These are phyloP conservation scores for Dacryopinax primogenitus DNA, from an alignment of 768 basidiomycete species.

Conservation along the genomic window DNA sequence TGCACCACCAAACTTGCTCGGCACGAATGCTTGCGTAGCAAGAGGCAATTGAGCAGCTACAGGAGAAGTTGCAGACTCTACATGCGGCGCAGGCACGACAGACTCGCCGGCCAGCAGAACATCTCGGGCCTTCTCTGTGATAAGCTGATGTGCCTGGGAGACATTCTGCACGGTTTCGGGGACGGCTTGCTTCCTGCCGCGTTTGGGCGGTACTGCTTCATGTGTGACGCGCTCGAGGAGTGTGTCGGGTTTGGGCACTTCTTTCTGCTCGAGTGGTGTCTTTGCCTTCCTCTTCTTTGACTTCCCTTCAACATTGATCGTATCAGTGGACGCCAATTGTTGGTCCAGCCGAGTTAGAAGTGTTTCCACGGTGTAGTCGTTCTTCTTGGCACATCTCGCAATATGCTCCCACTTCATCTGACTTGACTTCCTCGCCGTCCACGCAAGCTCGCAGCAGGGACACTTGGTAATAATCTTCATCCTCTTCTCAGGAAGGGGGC, in stretches of 20 bases:
- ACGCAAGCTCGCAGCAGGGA: constrained; percentile 24
- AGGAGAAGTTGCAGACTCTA: constrained; percentile 1
- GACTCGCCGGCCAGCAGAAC: constrained; percentile 24
- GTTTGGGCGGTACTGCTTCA: constrained; percentile 36
- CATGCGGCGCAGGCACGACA: not conserved
- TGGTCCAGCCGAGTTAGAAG: constrained; percentile 40
- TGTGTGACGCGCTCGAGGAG: constrained; percentile 44
- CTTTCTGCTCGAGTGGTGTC: constrained; percentile 18
- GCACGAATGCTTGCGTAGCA: constrained; percentile 17
- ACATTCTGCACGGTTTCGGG: constrained; percentile 36
- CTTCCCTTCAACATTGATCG: constrained; percentile 9
- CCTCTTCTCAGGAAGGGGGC: not conserved
- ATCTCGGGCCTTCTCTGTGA: constrained; percentile 30
- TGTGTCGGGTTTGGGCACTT: constrained; percentile 25
- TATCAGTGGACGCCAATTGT: constrained; percentile 29
- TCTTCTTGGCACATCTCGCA: constrained; percentile 52
- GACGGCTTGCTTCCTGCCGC: constrained; percentile 29
- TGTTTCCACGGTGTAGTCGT: constrained; percentile 41
- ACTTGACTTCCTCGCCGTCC: constrained; percentile 57
- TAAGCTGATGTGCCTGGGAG: constrained; percentile 35
- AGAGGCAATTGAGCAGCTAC: constrained; percentile 8
- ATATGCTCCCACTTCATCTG: constrained; percentile 57
- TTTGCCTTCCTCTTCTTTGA: constrained; percentile 23
- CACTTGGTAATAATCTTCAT: constrained; percentile 5
- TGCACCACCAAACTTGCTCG: constrained; percentile 15